Evolutionary conservation across 2,329 filamentous ascomycete species (phyloP).

Genomic region (Fonsecaea erecta): DNA sequence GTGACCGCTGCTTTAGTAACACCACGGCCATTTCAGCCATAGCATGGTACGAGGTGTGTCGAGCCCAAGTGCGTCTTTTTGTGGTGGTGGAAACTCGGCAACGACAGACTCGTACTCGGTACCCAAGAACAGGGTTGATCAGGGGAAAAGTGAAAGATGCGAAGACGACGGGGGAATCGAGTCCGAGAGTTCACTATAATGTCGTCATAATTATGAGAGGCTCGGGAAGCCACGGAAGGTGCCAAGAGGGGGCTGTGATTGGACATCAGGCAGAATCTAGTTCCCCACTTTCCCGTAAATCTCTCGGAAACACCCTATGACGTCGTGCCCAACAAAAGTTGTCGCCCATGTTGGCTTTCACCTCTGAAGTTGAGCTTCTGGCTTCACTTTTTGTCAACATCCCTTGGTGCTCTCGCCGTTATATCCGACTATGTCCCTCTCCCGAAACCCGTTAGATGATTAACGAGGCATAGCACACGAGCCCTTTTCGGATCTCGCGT

Average conservation of each 20-base stretch:
- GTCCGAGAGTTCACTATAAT: neutral
- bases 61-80: neutral
- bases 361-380: neutral
- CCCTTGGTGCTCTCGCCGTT: neutral
- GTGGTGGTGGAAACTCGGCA: neutral
- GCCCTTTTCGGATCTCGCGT: neutral
- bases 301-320: neutral
- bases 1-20: conserved; percentile 4
- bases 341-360: neutral
- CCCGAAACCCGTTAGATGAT: neutral
- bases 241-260: neutral
- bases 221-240: neutral
- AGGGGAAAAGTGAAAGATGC: neutral
- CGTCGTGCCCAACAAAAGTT: neutral
- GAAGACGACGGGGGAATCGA: neutral
- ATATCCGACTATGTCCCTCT: neutral
- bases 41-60: neutral
- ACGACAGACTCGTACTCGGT: neutral
- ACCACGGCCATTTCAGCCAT: neutral
- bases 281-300: neutral
- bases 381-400: neutral
- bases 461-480: neutral
- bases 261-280: neutral
- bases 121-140: neutral
- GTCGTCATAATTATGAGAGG: neutral